Evolutionary conservation across 2,329 filamentous ascomycete species (phyloP).

Genomic region (Fusarium tuaranense): DNA sequence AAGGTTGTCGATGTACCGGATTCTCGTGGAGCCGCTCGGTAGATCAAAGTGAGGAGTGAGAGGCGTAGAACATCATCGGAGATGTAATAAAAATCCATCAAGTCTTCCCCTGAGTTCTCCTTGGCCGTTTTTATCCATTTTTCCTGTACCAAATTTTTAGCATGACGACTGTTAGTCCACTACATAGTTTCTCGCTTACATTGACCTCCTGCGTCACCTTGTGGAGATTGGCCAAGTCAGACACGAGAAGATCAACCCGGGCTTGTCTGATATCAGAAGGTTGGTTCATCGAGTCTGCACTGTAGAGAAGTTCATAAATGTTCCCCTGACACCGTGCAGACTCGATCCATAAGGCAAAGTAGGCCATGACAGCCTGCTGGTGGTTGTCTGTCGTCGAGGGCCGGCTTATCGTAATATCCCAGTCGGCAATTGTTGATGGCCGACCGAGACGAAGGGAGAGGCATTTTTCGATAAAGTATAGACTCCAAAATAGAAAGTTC

Average conservation of each 20-base stretch:
- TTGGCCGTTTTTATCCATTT: neutral
- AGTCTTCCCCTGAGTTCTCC: neutral
- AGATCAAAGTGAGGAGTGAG: neutral
- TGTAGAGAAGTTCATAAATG: neutral
- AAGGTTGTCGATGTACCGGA: neutral
- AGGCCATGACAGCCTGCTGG: neutral
- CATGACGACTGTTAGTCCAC: neutral
- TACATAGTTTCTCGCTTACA: neutral
- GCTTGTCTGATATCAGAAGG: neutral
- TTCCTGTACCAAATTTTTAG: neutral
- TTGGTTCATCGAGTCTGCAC: neutral
- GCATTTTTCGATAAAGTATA: neutral
- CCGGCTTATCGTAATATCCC: neutral
- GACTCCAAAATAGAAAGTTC: neutral
- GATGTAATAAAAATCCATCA: neutral
- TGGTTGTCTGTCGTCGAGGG: neutral
- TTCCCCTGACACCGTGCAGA: neutral
- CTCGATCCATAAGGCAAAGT: neutral
- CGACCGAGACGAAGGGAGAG: neutral
- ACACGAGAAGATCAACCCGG: neutral
- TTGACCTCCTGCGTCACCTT: neutral
- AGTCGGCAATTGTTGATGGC: neutral
- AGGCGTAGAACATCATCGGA: neutral
- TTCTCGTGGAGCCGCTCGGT: neutral
- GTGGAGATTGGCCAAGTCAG: neutral